Evolutionary conservation across 352 stramenopile species (phyloP), one percentile per base, ranked within the genome.

Genomic region (Pythium folliculosum): DNA sequence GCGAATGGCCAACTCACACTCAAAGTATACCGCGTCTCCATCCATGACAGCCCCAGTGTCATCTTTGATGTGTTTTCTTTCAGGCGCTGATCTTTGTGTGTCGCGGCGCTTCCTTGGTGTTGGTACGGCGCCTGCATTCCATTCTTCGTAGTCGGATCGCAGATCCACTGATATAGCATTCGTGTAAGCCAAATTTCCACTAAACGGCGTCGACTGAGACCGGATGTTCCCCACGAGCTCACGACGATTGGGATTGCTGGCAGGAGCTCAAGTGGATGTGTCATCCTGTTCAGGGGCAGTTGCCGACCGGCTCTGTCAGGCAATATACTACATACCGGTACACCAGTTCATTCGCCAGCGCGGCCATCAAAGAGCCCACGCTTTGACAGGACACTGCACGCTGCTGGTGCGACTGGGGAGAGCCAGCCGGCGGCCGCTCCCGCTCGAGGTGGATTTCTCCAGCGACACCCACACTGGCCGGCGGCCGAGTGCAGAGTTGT

Each of bases 171-270:
- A 32, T 32, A 32, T 32, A 32, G 27, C 5, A 2, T 5, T 32
- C 27, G 3, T 32, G 5, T 2, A 6, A 32, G 27, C 27, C 27
- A 32, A 32, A 45, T 3, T 45, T 12, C 16, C 38, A 45, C 10
- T 45, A 45, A 22, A 48, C 44, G 19, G 3, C 25, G 54, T 22
- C 6, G 25, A 44, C 50, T 44, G 38, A 61, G 47, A 65, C 59
- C 59, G 59, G 48, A 65, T 65, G 59, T 59, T 50, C 9, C 27
- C 35, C n/a, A 59, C 59, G 59, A 65, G 59, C 59, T 65, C 59
- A 65, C 59, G 35, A 65, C 59, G 59, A 65, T 65, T 59, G 3
- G 5, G 16, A 54, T 49, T 49, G 32, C 59, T 59, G 59, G 10
- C 22, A 23, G 59, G 59, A 57, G 59, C 59, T 52, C 59, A 57